Evolutionary conservation across 2,329 filamentous ascomycete genomes (phyloP), one percentile per base, ranked within the genome.

Genomic region (Aspergillus ruber): DNA sequence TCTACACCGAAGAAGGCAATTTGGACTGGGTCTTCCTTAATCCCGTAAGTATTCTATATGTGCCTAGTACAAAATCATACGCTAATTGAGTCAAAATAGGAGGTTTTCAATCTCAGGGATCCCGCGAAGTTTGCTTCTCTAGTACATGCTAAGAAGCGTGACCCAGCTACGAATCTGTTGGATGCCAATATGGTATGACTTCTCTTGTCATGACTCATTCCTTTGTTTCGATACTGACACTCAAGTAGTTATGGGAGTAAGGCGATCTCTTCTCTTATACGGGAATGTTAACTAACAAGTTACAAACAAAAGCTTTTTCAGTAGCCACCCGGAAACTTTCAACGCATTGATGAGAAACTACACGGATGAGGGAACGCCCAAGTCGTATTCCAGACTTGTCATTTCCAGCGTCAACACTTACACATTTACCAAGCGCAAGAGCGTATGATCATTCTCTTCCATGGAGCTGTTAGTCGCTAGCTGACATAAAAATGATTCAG

Each of bases 151-250:
- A 25, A 33, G 15, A 46, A 29, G 36, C 46, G 49, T 17, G 49
- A 51, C 21, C 49, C 49, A 5, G 23, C 39, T 17, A 52, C 41
- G 20, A 52, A 52, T 42, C 42, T 52, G 40, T n/a, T 21, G 21
- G 44, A 50, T 42, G 33, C 49, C 8, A 50, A 44, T 23, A 29
- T 50, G 36, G 25, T 50, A 44, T 43, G 43, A 43, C 20, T 35
- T 9, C 5, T 38, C n/a, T 38, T 17, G 3, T 38, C 25, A n/a
- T 27, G 25, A 10, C 9, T 10, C 8, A 27, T 27, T 15, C 2
- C 17, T 38, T 15, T 17, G 6, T 7, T 15, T 38, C n/a, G 17
- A n/a, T 38, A 10, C 35, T 38, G 17, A 38, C 35, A 6, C n/a
- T 38, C n/a, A 15, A 10, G 8, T 38, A 38, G 35, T 15, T 18